Evolutionary conservation across 345 rosid species (phyloP).

Genomic region (Salix dunnii): DNA sequence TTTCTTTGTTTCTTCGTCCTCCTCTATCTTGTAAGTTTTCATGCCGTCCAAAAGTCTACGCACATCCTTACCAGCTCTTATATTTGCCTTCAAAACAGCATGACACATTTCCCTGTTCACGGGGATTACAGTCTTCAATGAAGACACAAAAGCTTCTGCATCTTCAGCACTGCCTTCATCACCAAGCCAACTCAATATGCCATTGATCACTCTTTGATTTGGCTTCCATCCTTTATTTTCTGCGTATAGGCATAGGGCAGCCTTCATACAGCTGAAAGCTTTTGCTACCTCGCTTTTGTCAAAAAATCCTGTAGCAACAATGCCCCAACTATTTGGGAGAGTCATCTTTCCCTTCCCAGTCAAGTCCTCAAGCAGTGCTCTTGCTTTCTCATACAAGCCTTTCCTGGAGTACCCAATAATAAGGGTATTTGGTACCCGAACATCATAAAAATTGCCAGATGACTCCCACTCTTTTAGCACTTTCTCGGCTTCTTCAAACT

Average conservation of each 20-base stretch:
- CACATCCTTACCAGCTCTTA: slow-evolving; percentile 41
- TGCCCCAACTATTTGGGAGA: slow-evolving; percentile 59
- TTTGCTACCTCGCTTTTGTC: slow-evolving; percentile 41
- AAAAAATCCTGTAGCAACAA: slow-evolving; percentile 52
- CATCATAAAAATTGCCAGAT: slow-evolving; percentile 56
- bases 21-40: slow-evolving; percentile 51
- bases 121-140: slow-evolving; percentile 35
- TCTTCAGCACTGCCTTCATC: slow-evolving; percentile 50
- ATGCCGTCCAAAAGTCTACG: slow-evolving; percentile 43
- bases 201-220: slow-evolving; percentile 33
- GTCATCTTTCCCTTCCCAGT: slow-evolving; percentile 46
- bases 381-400: slow-evolving; percentile 52
- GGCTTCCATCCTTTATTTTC: slow-evolving; percentile 63
- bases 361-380: slow-evolving; percentile 50
- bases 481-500: slow-evolving; percentile 60
- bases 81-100: slow-evolving; percentile 52
- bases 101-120: slow-evolving; percentile 51
- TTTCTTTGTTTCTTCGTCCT: slow-evolving; percentile 46
- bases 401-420: slow-evolving; percentile 41
- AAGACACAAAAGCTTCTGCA: slow-evolving; percentile 46
- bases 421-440: slow-evolving; percentile 49
- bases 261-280: slow-evolving; percentile 53
- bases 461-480: slow-evolving; percentile 64
- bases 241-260: slow-evolving; percentile 33
- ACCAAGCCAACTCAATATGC: slow-evolving; percentile 60